Percentiles rank a stretch among this genome's conserved stretches.
Conservation (phyloP, 139 green algal genomes). For the Closterium sp. region DNA sequence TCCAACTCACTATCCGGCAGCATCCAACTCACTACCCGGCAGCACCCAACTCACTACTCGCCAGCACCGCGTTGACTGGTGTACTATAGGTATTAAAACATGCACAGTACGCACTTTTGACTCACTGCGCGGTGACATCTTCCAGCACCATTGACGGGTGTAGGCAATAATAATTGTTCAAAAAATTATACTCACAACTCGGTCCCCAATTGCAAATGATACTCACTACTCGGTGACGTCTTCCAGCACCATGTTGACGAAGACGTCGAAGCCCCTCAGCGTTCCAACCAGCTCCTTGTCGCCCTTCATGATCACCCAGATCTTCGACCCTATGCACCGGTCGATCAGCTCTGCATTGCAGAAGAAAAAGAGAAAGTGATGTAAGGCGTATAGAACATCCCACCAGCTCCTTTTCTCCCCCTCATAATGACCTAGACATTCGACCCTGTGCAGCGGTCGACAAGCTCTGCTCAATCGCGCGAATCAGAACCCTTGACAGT, state of each 20-base stretch:
- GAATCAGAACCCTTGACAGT: background rate
- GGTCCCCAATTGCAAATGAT: background rate
- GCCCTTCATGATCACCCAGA: conserved; percentile 88
- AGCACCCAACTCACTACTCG: too few species aligned
- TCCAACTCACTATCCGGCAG: too few species aligned
- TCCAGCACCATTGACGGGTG: background rate
- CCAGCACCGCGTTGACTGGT: too few species aligned
- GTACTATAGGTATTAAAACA: too few species aligned
- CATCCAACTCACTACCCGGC: too few species aligned
- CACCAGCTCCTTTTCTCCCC: background rate
- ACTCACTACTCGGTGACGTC: conserved; percentile 88
- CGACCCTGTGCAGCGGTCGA: background rate
- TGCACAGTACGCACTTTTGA: too few species aligned
- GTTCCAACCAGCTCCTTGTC: conserved; percentile 93
- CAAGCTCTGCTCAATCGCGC: background rate
- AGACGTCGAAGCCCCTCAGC: conserved; percentile 93
- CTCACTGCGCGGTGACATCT: background rate
- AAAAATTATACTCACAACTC: too few species aligned
- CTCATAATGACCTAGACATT: conserved; percentile 1
- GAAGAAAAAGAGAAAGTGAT: background rate
- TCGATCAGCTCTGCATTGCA: conserved; percentile 47
- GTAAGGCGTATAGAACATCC: background rate
- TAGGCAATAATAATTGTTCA: too few species aligned
- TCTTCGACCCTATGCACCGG: conserved; percentile 85
- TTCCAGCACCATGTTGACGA: conserved; percentile 99